These are phyloP conservation scores for Dovyalis caffra DNA, from an alignment of 345 rosid species.

Conservation along the genomic window DNA sequence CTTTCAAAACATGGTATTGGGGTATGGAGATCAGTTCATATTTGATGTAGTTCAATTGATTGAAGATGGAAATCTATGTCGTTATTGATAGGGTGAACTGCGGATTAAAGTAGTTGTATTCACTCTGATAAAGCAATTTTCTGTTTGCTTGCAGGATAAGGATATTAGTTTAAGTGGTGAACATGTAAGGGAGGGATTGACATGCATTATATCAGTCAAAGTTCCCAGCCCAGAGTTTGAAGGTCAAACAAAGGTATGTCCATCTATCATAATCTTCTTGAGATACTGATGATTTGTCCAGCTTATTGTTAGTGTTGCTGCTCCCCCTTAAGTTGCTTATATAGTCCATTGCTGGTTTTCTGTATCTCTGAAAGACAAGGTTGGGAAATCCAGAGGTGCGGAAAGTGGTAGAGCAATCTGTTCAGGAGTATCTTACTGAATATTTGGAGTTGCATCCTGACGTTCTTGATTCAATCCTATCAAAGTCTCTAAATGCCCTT, in stretches of 20 bases:
- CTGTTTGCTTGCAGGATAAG: constrained; percentile 62
- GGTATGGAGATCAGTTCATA: not conserved
- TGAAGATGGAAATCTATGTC: not conserved
- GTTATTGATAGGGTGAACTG: not conserved
- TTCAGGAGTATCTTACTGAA: constrained; percentile 93
- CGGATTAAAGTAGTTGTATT: not conserved
- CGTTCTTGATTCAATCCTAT: constrained; percentile 82
- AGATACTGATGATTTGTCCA: constrained; percentile 1
- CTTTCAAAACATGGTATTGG: not conserved
- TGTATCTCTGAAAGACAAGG: constrained; percentile 63
- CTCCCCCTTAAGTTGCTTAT: constrained; percentile 18
- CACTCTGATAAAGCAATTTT: constrained; percentile 15
- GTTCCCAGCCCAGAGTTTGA: constrained; percentile 98
- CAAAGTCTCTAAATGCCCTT: constrained; percentile 92
- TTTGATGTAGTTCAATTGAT: not conserved
- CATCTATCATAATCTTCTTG: constrained; percentile 11
- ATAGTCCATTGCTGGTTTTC: constrained; percentile 10
- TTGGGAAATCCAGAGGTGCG: constrained; percentile 99
- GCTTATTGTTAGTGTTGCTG: not conserved
- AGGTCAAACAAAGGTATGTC: constrained; percentile 95
- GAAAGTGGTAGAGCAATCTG: constrained; percentile 86
- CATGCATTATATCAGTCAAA: constrained; percentile 93
- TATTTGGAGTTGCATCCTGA: constrained; percentile 96
- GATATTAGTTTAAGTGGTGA: constrained; percentile 91
- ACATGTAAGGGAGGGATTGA: constrained; percentile 95